Base-by-base conservation (phyloP, 2,329 filamentous ascomycete species). In the Ophiocordyceps unilateralis region DNA sequence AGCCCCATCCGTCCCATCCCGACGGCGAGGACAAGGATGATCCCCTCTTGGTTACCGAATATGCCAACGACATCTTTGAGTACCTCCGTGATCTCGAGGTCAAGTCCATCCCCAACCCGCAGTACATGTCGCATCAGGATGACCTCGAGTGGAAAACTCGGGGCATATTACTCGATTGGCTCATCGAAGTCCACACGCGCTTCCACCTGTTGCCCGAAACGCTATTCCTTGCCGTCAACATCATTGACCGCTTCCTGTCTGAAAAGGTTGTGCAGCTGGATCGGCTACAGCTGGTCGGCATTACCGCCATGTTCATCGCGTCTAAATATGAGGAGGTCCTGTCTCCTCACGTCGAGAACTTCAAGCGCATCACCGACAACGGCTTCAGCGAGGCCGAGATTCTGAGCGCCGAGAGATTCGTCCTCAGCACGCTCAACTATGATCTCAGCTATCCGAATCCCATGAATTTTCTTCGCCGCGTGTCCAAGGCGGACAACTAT, bases 401-500 rank as follows among this genome's bases (percentile, higher is more conserved):
- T 51, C 73, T 98, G 34, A 89, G 85, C 57, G 91, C 91, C n/a
- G 91, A 98, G 65, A 83, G 91, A 51, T 94, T 93, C 60, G 81
- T 98, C 50, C 79, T 98, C 42, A 76, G 78, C 50, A 87, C 87
- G 6, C 75, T 98, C 47, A 82, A 95, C 67, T 98, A 95, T 62
- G 89, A 98, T 59, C 78, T 98, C 49, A 95, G 88, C 69, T 98
- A 95, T 58, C 91, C 91, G 44, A 98, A 98, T 65, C 91, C 91
- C 20, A 98, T 98, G 91, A 98, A 98, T 74, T 98, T 98, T 69
- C 77, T 98, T 47, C 85, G 91, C 50, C 84, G 93, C 52, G 94
- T 98, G 63, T 96, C 89, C 48, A 98, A 98, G 72, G 93, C 91
- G 56, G 93, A 98, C 67, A 91, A 93, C 70, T 98, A 98, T 66